Percentiles rank a stretch among this genome's conserved stretches.
Evolutionary conservation across 2,329 filamentous ascomycete genomes (phyloP).

Genomic region (Aspergillus ibericus): DNA sequence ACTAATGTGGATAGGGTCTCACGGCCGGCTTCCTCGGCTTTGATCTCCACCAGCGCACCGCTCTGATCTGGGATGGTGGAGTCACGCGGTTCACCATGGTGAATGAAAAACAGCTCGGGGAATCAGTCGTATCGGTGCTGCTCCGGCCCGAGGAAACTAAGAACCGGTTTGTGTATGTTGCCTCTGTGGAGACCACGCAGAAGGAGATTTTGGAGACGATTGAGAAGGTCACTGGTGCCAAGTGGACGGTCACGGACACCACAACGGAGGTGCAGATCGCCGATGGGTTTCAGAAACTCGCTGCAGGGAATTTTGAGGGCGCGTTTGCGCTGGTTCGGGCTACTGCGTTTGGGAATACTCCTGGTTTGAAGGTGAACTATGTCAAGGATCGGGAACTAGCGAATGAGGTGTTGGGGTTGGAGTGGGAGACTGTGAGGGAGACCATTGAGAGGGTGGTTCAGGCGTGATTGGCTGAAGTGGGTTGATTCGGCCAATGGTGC

Average conservation of each 20-base stretch:
- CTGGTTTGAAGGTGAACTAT: conserved; percentile 25
- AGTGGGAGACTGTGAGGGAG: conserved; percentile 21
- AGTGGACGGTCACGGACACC: conserved; percentile 51
- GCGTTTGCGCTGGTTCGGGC: conserved; percentile 24
- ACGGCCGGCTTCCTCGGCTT: conserved; percentile 53
- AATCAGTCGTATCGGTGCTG: conserved; percentile 54
- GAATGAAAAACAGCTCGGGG: conserved; percentile 54
- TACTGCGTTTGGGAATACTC: conserved; percentile 20
- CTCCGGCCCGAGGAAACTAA: conserved; percentile 52
- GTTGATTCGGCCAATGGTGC: no score
- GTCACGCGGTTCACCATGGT: conserved; percentile 53
- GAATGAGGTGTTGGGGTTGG: conserved; percentile 24
- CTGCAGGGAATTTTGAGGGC: conserved; percentile 24
- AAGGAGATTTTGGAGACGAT: conserved; percentile 56
- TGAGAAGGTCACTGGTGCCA: conserved; percentile 54
- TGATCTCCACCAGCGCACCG: conserved; percentile 50
- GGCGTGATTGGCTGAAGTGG: no score
- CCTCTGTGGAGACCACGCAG: conserved; percentile 59
- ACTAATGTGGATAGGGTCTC: conserved; percentile 42
- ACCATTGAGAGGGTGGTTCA: conserved; percentile 17
- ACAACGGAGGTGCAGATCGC: conserved; percentile 28
- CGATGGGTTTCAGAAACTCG: conserved; percentile 20
- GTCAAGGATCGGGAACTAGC: conserved; percentile 22
- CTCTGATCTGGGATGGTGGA: conserved; percentile 59
- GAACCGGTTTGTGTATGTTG: conserved; percentile 60